These are phyloP conservation scores for Solanum hybrid DNA, from an alignment of 305 asterid species.

Conservation along the genomic window DNA sequence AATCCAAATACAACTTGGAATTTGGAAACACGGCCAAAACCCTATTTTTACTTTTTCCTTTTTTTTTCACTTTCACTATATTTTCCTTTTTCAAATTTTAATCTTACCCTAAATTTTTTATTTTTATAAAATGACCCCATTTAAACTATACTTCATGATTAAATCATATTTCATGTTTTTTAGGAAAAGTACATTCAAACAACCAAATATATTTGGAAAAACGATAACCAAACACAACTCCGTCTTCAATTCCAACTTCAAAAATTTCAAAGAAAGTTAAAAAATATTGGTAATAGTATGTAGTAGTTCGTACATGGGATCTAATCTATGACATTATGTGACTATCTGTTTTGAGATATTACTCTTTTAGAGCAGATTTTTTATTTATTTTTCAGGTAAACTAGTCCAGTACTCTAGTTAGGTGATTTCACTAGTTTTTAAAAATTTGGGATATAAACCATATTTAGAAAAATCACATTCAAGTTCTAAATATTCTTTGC, in stretches of 20 bases:
- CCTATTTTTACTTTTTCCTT: background rate
- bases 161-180: background rate
- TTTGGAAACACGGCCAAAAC: background rate
- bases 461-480: background rate
- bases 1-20: background rate
- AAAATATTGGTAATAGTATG: background rate
- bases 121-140: background rate
- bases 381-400: background rate
- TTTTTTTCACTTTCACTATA: background rate
- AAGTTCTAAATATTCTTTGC: background rate
- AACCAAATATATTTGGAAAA: background rate
- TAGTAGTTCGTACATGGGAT: background rate
- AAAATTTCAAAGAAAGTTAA: background rate
- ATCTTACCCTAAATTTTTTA: background rate
- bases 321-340: background rate
- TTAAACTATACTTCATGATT: background rate
- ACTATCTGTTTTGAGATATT: background rate
- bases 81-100: background rate
- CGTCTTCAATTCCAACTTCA: background rate
- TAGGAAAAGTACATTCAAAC: background rate
- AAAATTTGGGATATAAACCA: background rate
- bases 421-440: background rate
- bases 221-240: background rate
- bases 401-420: background rate
- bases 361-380: background rate